A percentile compares a stretch with the other conserved stretches of the same genome.
Evolutionary conservation across 1,139 yeast species (phyloP).

Genomic region (Debaryomycetaceae sp.): DNA sequence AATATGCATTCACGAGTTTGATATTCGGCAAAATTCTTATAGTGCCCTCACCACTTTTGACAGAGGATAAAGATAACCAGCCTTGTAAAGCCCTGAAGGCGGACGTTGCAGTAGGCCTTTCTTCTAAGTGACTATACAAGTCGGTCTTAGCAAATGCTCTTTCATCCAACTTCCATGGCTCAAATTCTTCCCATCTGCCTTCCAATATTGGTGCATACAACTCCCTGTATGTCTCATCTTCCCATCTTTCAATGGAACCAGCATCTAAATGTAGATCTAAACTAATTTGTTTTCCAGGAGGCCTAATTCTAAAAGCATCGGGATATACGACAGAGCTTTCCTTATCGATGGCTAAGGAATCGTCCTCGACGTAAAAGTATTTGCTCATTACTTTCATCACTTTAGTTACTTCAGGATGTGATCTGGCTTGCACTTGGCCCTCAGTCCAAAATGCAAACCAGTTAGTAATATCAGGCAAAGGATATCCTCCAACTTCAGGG

Average conservation of each 20-base stretch:
- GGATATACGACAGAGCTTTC: slow-evolving; percentile 34
- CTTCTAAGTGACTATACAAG: slow-evolving; percentile 38
- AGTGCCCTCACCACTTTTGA: slow-evolving; percentile 44
- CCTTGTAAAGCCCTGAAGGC: slow-evolving; percentile 48
- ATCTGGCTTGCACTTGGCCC: slow-evolving; percentile 39
- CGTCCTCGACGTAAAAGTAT: slow-evolving; percentile 30
- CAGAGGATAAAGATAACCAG: slow-evolving; percentile 17
- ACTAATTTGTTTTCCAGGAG: slow-evolving; percentile 33
- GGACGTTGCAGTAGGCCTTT: slow-evolving; percentile 31
- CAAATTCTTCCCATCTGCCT: slow-evolving; percentile 48
- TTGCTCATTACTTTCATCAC: slow-evolving; percentile 28
- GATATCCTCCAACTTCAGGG: slow-evolving; percentile 16
- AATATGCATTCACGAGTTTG: slow-evolving; percentile 36
- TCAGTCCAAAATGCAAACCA: slow-evolving; percentile 32
- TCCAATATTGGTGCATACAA: slow-evolving; percentile 37
- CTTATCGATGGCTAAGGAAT: slow-evolving; percentile 16
- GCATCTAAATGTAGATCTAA: slow-evolving; percentile 39
- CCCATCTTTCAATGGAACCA: slow-evolving; percentile 48
- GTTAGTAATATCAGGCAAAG: slow-evolving; percentile 19
- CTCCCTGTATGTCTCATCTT: slow-evolving; percentile 35
- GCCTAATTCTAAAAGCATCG: slow-evolving; percentile 39
- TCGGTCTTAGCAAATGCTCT: slow-evolving; percentile 34
- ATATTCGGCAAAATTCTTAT: slow-evolving; percentile 39
- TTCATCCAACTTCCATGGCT: slow-evolving; percentile 38
- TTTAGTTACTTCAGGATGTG: slow-evolving; percentile 34